Percentiles rank a stretch among this genome's conserved stretches.
Evolutionary conservation across 306 rosid genomes (phyloP).

Genomic region (Casuarina equisetifolia): DNA sequence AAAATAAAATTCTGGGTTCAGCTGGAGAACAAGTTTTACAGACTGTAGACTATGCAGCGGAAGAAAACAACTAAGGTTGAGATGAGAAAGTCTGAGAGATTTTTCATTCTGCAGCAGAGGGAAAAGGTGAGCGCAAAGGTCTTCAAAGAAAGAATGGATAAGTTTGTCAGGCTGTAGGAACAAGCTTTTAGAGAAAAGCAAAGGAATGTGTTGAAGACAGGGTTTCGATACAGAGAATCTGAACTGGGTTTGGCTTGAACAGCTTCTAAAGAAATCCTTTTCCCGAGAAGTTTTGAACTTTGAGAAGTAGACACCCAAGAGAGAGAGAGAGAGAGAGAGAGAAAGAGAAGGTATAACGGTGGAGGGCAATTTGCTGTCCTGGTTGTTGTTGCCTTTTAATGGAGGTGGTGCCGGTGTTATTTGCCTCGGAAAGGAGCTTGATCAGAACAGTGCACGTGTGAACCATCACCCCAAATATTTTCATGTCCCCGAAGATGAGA

Average conservation of each 20-base stretch:
- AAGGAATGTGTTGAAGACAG: neutral
- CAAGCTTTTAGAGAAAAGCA: slow-evolving; percentile 12
- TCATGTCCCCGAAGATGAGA: slow-evolving; percentile 24
- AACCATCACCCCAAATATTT: slow-evolving; percentile 53
- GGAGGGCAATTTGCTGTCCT: slow-evolving; percentile 26
- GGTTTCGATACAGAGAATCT: slow-evolving; percentile 27
- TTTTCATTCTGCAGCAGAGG: neutral
- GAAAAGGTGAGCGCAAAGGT: neutral
- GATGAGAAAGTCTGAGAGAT: slow-evolving; percentile 7
- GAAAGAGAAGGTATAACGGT: slow-evolving; percentile 11
- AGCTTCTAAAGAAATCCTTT: neutral
- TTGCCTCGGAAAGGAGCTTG: slow-evolving; percentile 83
- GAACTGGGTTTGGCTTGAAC: slow-evolving; percentile 4
- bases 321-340: slow-evolving; percentile 21
- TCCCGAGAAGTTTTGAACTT: slow-evolving; percentile 2
- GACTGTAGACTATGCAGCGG: slow-evolving; percentile 7
- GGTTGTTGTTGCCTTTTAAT: slow-evolving; percentile 58
- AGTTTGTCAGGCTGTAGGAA: neutral
- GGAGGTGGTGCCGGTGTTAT: slow-evolving; percentile 25
- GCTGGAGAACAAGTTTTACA: slow-evolving; percentile 8
- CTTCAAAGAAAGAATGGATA: slow-evolving; percentile 1
- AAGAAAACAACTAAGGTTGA: slow-evolving; percentile 23
- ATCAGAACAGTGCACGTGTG: slow-evolving; percentile 85
- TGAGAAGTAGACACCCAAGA: slow-evolving; percentile 13
- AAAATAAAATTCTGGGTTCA: neutral